These are phyloP conservation scores for Erodium texanum DNA, from an alignment of 441 rosid species.

Conservation along the genomic window DNA sequence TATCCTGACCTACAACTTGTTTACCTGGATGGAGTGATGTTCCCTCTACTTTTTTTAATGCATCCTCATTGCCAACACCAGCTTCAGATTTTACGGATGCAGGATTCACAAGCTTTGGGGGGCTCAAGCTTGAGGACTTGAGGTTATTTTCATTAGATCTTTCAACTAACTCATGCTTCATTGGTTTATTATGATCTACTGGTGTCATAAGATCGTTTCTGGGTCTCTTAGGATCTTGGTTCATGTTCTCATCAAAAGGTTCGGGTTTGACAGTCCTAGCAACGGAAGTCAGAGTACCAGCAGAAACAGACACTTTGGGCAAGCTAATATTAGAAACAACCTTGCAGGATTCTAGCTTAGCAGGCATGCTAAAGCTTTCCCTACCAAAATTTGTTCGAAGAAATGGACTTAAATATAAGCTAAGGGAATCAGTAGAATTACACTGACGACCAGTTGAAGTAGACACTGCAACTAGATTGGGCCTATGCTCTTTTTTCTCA, in stretches of 20 bases:
- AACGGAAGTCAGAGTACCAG: not conserved
- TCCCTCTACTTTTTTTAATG: conserved; percentile 24
- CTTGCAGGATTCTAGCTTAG: conserved; percentile 14
- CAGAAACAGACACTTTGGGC: conserved; percentile 1
- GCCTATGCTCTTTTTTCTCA: conserved; percentile 18
- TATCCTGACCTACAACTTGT: conserved; percentile 18
- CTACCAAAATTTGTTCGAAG: conserved; percentile 20
- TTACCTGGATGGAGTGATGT: conserved; percentile 19
- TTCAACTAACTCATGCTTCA: conserved; percentile 44
- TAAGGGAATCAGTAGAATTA: conserved; percentile 34
- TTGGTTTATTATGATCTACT: conserved; percentile 13
- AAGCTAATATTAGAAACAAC: conserved; percentile 21
- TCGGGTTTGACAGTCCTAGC: conserved; percentile 42
- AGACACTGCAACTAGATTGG: conserved; percentile 17
- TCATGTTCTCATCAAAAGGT: conserved; percentile 40
- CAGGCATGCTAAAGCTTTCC: conserved; percentile 27
- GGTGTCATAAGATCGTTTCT: conserved; percentile 15
- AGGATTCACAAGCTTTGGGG: conserved; percentile 23
- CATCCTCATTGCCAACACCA: conserved; percentile 27
- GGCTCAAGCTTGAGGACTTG: conserved; percentile 19
- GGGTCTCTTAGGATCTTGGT: conserved; percentile 21
- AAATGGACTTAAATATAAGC: conserved; percentile 41
- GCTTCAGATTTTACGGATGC: conserved; percentile 46
- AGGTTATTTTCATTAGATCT: conserved; percentile 19
- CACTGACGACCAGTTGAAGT: conserved; percentile 21